Conservation (phyloP, 164 flowering plant genomes). For the Taxillus chinensis region DNA sequence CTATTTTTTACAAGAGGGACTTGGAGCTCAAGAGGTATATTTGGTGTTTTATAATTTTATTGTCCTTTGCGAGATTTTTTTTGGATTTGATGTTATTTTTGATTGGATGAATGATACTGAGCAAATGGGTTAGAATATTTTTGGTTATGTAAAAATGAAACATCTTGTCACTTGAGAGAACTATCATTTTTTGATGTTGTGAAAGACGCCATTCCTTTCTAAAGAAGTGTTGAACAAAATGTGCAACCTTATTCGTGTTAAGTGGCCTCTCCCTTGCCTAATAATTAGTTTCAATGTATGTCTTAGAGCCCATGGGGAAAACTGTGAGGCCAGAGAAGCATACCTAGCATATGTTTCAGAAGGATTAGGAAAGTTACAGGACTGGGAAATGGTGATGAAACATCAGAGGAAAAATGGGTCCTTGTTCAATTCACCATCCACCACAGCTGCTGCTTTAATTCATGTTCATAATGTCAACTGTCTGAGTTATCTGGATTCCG, state of each 20-base stretch:
- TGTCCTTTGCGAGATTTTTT: background rate
- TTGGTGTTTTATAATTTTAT: background rate
- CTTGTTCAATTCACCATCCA: conserved; percentile 78
- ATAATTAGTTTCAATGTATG: background rate
- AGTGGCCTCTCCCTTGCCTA: background rate
- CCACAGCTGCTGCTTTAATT: conserved; percentile 70
- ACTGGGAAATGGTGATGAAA: conserved; percentile 60
- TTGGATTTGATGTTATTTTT: background rate
- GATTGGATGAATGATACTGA: too few species aligned
- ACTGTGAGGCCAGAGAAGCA: conserved; percentile 29
- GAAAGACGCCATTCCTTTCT: background rate
- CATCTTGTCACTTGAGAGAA: background rate
- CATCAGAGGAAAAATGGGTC: conserved; percentile 88
- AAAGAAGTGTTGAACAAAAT: background rate
- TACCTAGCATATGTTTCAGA: conserved; percentile 74
- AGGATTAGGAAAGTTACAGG: conserved; percentile 54
- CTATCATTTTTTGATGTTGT: background rate
- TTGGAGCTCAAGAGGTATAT: conserved; percentile 54
- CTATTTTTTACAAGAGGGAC: conserved; percentile 40
- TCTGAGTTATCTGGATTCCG: conserved; percentile 47
- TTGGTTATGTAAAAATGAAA: background rate
- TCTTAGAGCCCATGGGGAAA: conserved; percentile 20
- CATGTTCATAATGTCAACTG: conserved; percentile 40
- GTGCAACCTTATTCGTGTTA: background rate
- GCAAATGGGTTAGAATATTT: too few species aligned